Percentiles rank a stretch among this genome's conserved stretches.
phyloP scores from a whole-genome alignment of 139 green algal genomes.

The Chlamydomonas eustigma region DNA sequence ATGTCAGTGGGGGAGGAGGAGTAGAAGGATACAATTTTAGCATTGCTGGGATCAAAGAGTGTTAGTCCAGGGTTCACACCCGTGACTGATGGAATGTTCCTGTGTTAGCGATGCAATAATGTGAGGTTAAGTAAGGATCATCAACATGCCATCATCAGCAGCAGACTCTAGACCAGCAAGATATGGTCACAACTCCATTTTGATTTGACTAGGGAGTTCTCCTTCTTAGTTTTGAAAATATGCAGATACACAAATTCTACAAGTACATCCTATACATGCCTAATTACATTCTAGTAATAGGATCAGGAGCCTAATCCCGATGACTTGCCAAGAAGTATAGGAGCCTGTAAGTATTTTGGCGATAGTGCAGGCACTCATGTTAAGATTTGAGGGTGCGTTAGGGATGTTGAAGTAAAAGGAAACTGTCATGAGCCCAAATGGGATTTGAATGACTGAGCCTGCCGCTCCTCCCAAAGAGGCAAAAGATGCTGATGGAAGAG shows the following conservation, averaged over 20 bases:
- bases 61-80: not conserved
- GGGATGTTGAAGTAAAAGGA: conserved; percentile 14
- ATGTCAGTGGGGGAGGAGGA: not conserved
- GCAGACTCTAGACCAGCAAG: too few relatives aligned
- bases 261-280: too few relatives aligned
- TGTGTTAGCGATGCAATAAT: too few relatives aligned
- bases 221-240: too few relatives aligned
- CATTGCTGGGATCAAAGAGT: not conserved
- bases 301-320: too few relatives aligned
- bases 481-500: not conserved
- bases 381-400: not conserved
- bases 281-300: too few relatives aligned
- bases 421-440: conserved; percentile 1
- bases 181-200: too few relatives aligned
- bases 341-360: not conserved
- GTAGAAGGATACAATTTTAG: not conserved
- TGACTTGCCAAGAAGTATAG: not conserved
- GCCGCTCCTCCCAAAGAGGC: not conserved
- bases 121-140: too few relatives aligned
- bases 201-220: too few relatives aligned
- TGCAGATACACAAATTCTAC: too few relatives aligned
- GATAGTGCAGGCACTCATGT: conserved; percentile 2
- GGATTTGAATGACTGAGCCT: not conserved
- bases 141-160: too few relatives aligned
- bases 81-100: not conserved